phyloP scores from a whole-genome alignment of 2,329 filamentous ascomycete genomes.

The Sphaerostilbella broomeana region DNA sequence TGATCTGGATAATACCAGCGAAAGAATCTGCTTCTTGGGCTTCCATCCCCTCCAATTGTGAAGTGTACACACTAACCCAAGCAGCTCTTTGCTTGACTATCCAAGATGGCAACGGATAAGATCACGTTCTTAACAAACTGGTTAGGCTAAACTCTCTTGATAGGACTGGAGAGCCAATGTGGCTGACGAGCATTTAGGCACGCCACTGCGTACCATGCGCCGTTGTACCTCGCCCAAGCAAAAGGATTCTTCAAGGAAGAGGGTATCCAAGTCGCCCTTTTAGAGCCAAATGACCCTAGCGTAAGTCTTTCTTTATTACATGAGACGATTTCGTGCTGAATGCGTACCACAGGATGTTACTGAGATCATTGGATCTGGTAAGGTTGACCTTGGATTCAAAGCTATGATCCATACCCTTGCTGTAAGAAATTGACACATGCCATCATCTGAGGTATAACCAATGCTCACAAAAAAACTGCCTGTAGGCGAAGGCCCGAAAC shows the following conservation, averaged over 20 bases:
- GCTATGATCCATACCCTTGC: constrained; percentile 79
- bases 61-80: constrained; percentile 39
- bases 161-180: background rate
- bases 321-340: background rate
- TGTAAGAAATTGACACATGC: constrained; percentile 32
- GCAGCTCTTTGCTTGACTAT: constrained; percentile 37
- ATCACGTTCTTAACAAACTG: constrained; percentile 81
- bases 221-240: constrained; percentile 68
- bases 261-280: constrained; percentile 68
- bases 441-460: background rate
- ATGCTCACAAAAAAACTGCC: background rate
- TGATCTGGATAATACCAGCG: constrained; percentile 85
- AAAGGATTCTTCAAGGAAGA: constrained; percentile 71
- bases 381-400: constrained; percentile 74
- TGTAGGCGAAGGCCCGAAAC: constrained; percentile 63
- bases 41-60: constrained; percentile 25
- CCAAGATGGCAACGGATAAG: constrained; percentile 72
- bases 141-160: constrained; percentile 40
- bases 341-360: constrained; percentile 58
- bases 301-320: constrained; percentile 29
- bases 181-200: constrained; percentile 48
- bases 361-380: constrained; percentile 70
- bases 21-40: constrained; percentile 75
- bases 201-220: constrained; percentile 74
- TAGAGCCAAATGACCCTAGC: constrained; percentile 74